phyloP scores from a whole-genome alignment of 208 protist genomes.

The Trypanosomatidae sp. region DNA sequence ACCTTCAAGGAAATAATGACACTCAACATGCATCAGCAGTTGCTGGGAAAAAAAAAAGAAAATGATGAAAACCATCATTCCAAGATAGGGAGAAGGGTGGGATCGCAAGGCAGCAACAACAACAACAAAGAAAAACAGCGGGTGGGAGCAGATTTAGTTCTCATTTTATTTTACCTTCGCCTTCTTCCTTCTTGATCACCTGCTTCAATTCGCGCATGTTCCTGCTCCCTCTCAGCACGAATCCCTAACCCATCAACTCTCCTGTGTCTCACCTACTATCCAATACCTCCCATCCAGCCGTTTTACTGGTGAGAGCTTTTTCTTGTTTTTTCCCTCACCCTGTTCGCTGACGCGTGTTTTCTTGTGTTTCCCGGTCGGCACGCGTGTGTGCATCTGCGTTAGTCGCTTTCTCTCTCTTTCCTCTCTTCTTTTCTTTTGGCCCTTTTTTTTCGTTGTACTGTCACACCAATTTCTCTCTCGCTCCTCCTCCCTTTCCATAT shows the following conservation, averaged over 20 bases:
- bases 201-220: background rate
- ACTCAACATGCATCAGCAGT: background rate
- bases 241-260: background rate
- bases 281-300: background rate
- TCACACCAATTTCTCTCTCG: background rate
- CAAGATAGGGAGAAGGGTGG: background rate
- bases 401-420: constrained; percentile 2
- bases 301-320: background rate
- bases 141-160: background rate
- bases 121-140: background rate
- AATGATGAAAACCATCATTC: background rate
- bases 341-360: background rate
- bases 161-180: background rate
- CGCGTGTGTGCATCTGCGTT: background rate
- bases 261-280: background rate
- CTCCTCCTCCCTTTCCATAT: background rate
- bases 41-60: background rate
- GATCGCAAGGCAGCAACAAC: background rate
- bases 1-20: background rate
- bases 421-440: background rate
- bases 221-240: background rate
- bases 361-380: background rate
- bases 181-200: background rate
- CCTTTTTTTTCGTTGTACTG: background rate
- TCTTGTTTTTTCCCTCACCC: background rate